Evolutionary conservation across 2,329 filamentous ascomycete genomes (phyloP), one percentile per base, ranked within the genome.

Genomic region (Daldinia eschscholtzii): DNA sequence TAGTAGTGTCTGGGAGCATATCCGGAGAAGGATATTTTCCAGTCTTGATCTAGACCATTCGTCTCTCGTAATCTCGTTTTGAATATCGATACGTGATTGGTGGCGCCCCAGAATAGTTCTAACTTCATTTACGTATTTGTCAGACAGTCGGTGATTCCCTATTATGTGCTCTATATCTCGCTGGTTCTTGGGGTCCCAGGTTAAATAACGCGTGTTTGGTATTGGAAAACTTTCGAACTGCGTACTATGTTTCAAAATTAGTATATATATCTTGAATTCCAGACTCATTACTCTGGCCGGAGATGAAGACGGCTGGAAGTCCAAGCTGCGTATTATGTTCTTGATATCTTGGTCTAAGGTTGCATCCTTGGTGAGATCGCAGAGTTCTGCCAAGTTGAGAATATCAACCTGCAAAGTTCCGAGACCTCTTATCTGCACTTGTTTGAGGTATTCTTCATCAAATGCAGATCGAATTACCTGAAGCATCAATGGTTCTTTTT

Each of bases 1-100:
- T 6, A 63, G 5, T 23, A 18, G 2, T 5, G 35, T 57, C 41
- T 70, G 67, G 9, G 42, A 46, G 18, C 20, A 46, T 46, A 46
- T 46, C 30, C 30, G 61, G 30, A 72, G 28, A 6, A 72, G 37
- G 15, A 55, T 12, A 61, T 60, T 10, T 41, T 52, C 67, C 44
- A 63, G 41, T 10, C 41, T 42, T 42, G 41, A 18, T 15, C 9
- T 42, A 9, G 41, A 18, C 41, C 41, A 42, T 10, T 42, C 13
- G n/a, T 33, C 13, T 15, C 3, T 37, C 30, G 15, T 1, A 18
- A 12, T 20, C 26, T n/a, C 37, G 5, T 48, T 12, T n/a, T 63
- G 39, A 42, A 67, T 42, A 0, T 18, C n/a, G n/a, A 20, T 20
- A 10, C 41, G 41, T 20, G n/a, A 42, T 20, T 42, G 6, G 3